These are phyloP conservation scores for Zymoseptoria ardabiliae DNA, from an alignment of 2,329 filamentous ascomycete species.

Conservation along the genomic window DNA sequence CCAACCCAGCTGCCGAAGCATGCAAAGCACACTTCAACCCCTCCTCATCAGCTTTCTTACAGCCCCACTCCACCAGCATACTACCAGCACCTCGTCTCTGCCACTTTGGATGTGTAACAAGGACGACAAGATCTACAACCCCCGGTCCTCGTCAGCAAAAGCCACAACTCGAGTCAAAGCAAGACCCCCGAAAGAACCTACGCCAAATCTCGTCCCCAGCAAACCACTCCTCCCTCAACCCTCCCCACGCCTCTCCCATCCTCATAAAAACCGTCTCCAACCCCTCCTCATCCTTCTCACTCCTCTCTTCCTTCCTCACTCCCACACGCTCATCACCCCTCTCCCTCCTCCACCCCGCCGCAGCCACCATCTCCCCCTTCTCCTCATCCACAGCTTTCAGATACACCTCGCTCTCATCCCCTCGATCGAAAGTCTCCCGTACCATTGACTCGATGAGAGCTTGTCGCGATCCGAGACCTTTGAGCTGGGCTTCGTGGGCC, in stretches of 20 bases:
- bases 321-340: neutral
- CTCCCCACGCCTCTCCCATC: neutral
- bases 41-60: constrained; percentile 32
- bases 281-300: neutral
- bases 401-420: neutral
- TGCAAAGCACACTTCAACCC: constrained; percentile 31
- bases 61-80: constrained; percentile 33
- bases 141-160: neutral
- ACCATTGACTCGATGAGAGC: neutral
- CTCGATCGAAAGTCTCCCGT: neutral
- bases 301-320: neutral
- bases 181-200: neutral
- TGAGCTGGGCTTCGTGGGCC: neutral
- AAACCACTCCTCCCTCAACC: neutral
- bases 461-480: neutral
- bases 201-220: neutral
- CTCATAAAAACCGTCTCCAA: neutral
- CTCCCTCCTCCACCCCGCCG: neutral
- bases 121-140: neutral
- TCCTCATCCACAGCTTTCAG: neutral
- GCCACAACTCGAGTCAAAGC: neutral
- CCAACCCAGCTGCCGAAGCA: constrained; percentile 25
- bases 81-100: constrained; percentile 14
- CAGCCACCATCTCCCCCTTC: neutral
- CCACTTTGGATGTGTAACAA: neutral